Conservation (phyloP, 805 yeast genomes). For the Starmerella bacillaris region DNA sequence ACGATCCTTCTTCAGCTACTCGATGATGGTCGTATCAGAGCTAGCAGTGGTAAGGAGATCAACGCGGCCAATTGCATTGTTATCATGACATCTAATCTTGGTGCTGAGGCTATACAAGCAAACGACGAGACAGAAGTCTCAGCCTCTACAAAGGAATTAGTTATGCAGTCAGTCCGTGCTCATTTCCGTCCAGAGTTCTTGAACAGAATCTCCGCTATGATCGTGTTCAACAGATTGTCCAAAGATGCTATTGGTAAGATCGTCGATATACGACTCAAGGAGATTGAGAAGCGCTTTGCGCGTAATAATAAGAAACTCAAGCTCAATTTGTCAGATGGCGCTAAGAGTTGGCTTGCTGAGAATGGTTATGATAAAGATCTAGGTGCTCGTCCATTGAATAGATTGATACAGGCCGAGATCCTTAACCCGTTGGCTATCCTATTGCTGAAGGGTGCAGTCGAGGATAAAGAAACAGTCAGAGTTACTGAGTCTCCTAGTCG, state of each 20-base stretch:
- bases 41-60: slow-evolving; percentile 83
- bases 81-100: slow-evolving; percentile 93
- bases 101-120: slow-evolving; percentile 73
- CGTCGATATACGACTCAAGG: slow-evolving; percentile 66
- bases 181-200: slow-evolving; percentile 97
- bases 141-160: slow-evolving; percentile 51
- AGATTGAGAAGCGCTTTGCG: slow-evolving; percentile 71
- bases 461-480: slow-evolving; percentile 70
- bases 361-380: slow-evolving; percentile 82
- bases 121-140: slow-evolving; percentile 42
- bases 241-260: slow-evolving; percentile 83
- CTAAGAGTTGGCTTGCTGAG: slow-evolving; percentile 63
- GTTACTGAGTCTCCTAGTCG: slow-evolving; percentile 32
- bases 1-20: slow-evolving; percentile 80
- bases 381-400: slow-evolving; percentile 87
- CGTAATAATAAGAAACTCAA: slow-evolving; percentile 63
- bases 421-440: slow-evolving; percentile 80
- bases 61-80: slow-evolving; percentile 84
- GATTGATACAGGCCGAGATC: slow-evolving; percentile 75
- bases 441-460: slow-evolving; percentile 68
- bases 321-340: slow-evolving; percentile 55
- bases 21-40: slow-evolving; percentile 91
- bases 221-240: slow-evolving; percentile 81
- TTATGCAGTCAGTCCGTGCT: slow-evolving; percentile 62
- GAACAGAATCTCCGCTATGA: slow-evolving; percentile 85